A percentile compares a stretch with the other conserved stretches of the same genome.
Evolutionary conservation across 1,284 basidiomycete species (phyloP).

Genomic region (Cutaneotrichosporon cavernicola): DNA sequence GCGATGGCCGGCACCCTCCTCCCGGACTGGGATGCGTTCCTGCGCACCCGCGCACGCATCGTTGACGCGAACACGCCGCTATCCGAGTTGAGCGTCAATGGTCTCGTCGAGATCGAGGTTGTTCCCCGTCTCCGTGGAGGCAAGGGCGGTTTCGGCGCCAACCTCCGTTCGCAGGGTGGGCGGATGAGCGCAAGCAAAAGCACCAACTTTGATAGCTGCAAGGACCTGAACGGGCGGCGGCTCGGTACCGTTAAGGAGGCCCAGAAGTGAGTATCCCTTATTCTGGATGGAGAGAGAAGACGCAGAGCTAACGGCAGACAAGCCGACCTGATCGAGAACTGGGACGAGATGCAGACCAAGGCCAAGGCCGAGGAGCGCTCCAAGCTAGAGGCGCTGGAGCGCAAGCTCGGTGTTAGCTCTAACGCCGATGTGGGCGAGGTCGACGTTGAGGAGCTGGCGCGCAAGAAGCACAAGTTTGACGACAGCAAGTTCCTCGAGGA

Average conservation of each 20-base stretch:
- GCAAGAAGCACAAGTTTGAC: constrained; percentile 84
- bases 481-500: constrained; percentile 91
- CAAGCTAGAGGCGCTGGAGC: constrained; percentile 81
- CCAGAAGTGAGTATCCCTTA: constrained; percentile 64
- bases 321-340: constrained; percentile 82
- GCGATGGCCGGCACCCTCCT: constrained; percentile 29
- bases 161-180: constrained; percentile 92
- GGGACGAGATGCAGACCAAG: constrained; percentile 76
- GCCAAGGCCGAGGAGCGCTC: constrained; percentile 75
- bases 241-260: constrained; percentile 95
- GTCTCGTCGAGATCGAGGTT: constrained; percentile 42
- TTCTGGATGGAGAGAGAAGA: not conserved
- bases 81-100: constrained; percentile 22
- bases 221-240: constrained; percentile 85
- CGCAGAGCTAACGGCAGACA: constrained; percentile 59
- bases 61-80: constrained; percentile 26
- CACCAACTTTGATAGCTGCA: constrained; percentile 90
- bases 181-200: constrained; percentile 96
- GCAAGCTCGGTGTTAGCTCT: constrained; percentile 68
- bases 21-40: constrained; percentile 28
- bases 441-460: constrained; percentile 57
- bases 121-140: constrained; percentile 69
- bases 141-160: constrained; percentile 96
- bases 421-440: constrained; percentile 54
- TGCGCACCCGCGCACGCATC: constrained; percentile 39